A percentile compares a stretch with the other conserved stretches of the same genome.
Conservation (phyloP, 371 early-diverging fungal species). For the Smittium mucronatum region DNA sequence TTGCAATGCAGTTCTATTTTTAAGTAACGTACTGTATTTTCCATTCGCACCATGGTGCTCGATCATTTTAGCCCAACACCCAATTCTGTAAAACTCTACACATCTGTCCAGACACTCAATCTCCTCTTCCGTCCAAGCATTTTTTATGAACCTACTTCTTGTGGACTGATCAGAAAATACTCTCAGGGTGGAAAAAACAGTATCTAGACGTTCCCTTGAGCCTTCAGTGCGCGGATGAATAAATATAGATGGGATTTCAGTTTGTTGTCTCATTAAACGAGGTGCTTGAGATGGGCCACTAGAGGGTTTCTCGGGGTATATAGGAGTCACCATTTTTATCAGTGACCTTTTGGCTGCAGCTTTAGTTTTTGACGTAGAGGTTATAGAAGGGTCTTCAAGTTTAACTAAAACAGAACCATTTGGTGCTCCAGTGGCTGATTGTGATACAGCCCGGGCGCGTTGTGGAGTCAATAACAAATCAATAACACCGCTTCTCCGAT, state of each 20-base stretch:
- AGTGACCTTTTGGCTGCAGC: too few relatives aligned
- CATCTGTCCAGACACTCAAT: conserved; percentile 8
- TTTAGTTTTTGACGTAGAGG: too few relatives aligned
- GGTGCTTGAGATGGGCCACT: too few relatives aligned
- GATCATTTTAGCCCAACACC: conserved; percentile 19
- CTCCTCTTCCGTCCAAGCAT: conserved; percentile 8
- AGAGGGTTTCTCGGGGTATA: too few relatives aligned
- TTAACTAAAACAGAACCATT: too few relatives aligned
- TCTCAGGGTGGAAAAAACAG: background rate
- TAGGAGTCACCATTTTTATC: too few relatives aligned
- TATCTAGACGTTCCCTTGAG: background rate
- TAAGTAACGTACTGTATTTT: conserved; percentile 13
- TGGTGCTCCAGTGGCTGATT: too few relatives aligned
- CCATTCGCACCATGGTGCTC: conserved; percentile 20
- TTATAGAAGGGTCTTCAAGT: too few relatives aligned
- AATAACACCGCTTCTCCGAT: too few relatives aligned
- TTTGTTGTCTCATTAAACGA: too few relatives aligned
- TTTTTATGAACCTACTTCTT: background rate
- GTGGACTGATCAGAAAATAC: background rate
- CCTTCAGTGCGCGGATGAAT: background rate
- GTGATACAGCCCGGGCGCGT: too few relatives aligned
- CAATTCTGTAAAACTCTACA: conserved; percentile 6
- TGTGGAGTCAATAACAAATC: too few relatives aligned
- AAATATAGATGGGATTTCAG: background rate
- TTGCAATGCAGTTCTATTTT: conserved; percentile 18